These are phyloP conservation scores for Suillus occidentalis DNA, from an alignment of 768 basidiomycete species.

Conservation along the genomic window DNA sequence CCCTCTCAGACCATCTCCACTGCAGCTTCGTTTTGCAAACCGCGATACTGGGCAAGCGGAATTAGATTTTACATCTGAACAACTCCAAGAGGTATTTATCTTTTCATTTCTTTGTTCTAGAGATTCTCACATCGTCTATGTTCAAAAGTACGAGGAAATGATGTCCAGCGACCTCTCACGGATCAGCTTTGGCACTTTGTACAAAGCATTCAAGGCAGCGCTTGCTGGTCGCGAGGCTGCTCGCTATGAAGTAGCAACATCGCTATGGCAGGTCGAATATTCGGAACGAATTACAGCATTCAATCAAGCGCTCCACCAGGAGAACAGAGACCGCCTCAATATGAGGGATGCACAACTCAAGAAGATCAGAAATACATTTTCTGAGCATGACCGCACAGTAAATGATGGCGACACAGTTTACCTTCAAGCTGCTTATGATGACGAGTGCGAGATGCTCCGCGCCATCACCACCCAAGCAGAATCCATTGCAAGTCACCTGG, in stretches of 20 bases:
- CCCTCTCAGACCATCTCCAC: background rate
- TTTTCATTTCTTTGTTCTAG: background rate
- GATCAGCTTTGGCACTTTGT: background rate
- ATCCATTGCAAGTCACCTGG: background rate
- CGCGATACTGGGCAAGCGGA: background rate
- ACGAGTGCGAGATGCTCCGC: background rate
- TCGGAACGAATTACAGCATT: background rate
- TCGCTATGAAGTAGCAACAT: background rate
- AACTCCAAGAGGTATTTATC: background rate
- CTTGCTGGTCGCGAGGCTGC: background rate
- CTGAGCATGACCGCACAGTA: background rate
- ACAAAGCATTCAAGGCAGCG: background rate
- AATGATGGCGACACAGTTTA: background rate
- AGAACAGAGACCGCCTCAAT: background rate
- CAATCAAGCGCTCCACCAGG: background rate
- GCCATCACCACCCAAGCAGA: background rate
- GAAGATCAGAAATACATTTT: background rate
- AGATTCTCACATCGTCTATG: background rate
- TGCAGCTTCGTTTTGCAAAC: background rate
- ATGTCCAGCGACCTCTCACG: background rate
- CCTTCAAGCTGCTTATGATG: background rate
- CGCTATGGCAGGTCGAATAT: background rate
- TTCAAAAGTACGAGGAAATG: background rate
- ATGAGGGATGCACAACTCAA: background rate
- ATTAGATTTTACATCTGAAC: background rate